These are phyloP conservation scores for Schizophyllum commune DNA, from an alignment of 1,284 basidiomycete genomes.

Conservation along the genomic window DNA sequence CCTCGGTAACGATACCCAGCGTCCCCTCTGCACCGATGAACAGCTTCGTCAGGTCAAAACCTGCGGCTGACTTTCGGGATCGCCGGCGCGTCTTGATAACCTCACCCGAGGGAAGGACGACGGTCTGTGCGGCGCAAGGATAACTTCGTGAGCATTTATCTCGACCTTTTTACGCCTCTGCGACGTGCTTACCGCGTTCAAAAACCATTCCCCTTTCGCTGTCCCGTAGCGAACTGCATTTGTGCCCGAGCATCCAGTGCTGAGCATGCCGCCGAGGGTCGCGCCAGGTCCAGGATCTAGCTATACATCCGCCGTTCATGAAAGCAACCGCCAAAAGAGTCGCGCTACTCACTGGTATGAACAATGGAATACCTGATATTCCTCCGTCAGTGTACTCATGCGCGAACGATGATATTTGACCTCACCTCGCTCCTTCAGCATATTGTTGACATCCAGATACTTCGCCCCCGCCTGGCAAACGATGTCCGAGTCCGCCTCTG, in stretches of 20 bases:
- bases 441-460: constrained; percentile 84
- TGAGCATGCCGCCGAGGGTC: constrained; percentile 89
- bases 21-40: constrained; percentile 96
- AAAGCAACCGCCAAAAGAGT: background rate
- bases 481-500: constrained; percentile 75
- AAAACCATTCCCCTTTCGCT: constrained; percentile 77
- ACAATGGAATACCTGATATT: constrained; percentile 57
- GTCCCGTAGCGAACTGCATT: constrained; percentile 89
- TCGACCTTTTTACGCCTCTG: no score
- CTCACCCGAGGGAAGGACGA: constrained; percentile 85
- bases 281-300: constrained; percentile 75
- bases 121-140: constrained; percentile 62
- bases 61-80: constrained; percentile 85
- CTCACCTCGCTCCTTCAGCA: constrained; percentile 54
- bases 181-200: constrained; percentile 53
- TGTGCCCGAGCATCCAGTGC: constrained; percentile 76
- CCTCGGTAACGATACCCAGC: constrained; percentile 88
- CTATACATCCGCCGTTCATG: constrained; percentile 26
- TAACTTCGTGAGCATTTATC: no score
- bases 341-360: constrained; percentile 68
- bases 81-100: constrained; percentile 88
- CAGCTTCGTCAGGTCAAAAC: constrained; percentile 85
- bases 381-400: no score
- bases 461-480: constrained; percentile 79
- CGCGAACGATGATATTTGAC: no score